Evolutionary conservation across 805 yeast species (phyloP).

Genomic region (Saturnispora silvae): DNA sequence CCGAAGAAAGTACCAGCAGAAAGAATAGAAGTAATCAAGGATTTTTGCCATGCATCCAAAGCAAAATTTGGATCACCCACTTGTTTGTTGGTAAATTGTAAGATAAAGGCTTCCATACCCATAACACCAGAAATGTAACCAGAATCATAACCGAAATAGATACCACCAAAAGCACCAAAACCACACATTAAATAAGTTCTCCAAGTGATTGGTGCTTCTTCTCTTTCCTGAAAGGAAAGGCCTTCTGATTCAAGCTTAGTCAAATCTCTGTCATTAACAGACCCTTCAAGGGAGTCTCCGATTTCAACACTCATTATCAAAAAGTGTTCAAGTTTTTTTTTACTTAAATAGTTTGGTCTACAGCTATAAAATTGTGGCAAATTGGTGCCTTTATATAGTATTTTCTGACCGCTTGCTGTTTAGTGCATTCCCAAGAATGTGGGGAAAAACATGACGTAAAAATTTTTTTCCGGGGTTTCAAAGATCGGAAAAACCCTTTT

Average conservation of each 20-base stretch:
- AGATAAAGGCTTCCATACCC: conserved; percentile 42
- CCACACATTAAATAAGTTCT: conserved; percentile 31
- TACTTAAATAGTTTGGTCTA: too few species aligned
- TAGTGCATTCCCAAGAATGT: neutral
- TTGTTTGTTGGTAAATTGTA: conserved; percentile 17
- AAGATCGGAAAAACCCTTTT: neutral
- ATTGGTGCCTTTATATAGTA: neutral
- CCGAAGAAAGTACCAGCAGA: conserved; percentile 67
- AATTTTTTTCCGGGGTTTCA: neutral
- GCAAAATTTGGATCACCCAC: conserved; percentile 13
- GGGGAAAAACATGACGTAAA: neutral
- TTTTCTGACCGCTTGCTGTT: neutral
- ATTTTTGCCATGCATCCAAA: conserved; percentile 22
- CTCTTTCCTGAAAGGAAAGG: conserved; percentile 13
- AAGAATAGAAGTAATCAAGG: conserved; percentile 54
- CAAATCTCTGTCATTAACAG: neutral
- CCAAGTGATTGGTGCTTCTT: conserved; percentile 27
- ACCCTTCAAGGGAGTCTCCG: conserved; percentile 1
- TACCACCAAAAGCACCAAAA: conserved; percentile 61
- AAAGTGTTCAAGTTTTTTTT: too few species aligned
- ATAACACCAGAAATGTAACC: conserved; percentile 55
- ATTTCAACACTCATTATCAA: neutral
- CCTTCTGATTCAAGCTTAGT: neutral
- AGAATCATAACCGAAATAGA: conserved; percentile 57
- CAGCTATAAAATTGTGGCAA: too few species aligned